Conservation (phyloP, 2,329 filamentous ascomycete species). For the Exophiala xenobiotica region DNA sequence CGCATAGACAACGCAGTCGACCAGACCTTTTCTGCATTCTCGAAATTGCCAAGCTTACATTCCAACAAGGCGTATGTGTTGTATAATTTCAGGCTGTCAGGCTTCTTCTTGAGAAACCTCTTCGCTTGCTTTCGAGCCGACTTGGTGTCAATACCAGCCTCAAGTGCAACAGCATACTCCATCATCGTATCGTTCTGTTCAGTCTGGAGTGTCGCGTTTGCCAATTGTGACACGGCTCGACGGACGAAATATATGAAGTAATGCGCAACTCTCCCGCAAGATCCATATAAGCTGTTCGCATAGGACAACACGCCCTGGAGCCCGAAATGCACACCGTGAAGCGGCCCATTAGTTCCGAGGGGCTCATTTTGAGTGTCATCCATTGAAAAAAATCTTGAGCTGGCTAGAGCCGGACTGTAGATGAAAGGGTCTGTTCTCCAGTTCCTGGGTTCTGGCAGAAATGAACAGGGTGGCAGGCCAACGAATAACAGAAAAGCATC, state of each 20-base stretch:
- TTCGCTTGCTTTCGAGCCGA: constrained; percentile 70
- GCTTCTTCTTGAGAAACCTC: constrained; percentile 65
- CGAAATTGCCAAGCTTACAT: constrained; percentile 54
- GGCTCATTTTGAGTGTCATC: background rate
- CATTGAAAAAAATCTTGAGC: background rate
- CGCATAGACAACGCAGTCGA: constrained; percentile 64
- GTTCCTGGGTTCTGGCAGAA: constrained; percentile 33
- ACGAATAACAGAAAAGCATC: constrained; percentile 71
- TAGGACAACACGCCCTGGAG: background rate
- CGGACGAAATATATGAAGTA: constrained; percentile 50
- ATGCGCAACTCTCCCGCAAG: constrained; percentile 1
- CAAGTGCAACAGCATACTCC: constrained; percentile 69
- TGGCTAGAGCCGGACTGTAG: constrained; percentile 67
- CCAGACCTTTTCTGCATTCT: constrained; percentile 65
- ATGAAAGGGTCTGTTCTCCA: constrained; percentile 54
- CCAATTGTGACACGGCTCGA: constrained; percentile 59
- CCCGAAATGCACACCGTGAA: background rate
- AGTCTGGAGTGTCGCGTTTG: constrained; percentile 42
- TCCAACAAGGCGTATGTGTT: constrained; percentile 77
- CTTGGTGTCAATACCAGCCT: constrained; percentile 55
- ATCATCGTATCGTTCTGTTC: constrained; percentile 51
- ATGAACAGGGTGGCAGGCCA: constrained; percentile 61
- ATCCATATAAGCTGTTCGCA: background rate
- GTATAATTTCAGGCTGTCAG: constrained; percentile 67
- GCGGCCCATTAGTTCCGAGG: background rate